Evolutionary conservation across 257 asterid species (phyloP), one percentile per base, ranked within the genome.

Genomic region (Fraxinus pennsylvanica): DNA sequence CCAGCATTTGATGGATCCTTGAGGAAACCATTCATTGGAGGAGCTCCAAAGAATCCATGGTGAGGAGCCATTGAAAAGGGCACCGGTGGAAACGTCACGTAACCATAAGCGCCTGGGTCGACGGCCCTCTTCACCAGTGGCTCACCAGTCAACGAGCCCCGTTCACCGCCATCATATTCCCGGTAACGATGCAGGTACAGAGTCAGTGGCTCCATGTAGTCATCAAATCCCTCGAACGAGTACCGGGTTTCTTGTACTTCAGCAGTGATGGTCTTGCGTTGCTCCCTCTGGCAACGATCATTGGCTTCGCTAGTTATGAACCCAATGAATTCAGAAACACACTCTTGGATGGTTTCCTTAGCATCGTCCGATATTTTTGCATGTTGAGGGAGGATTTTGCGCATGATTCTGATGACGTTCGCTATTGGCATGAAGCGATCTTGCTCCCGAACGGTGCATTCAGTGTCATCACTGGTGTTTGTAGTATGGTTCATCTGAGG

Each of bases 361-460:
- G 99, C 97, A 54, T 95, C 98, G 72, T 92, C 99, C 0, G 98
- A 93, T 65, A 93, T 96, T 39, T 93, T 95, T 15, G 99, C 98
- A 54, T 92, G 98, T 0, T 94, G 88, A 0, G 99, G 97, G 0
- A 95, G 96, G 82, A 90, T 89, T 68, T 85, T 90, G 1, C 98
- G 90, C 98, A 95, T 96, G 85, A 93, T 95, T 43, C 97, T 81
- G 72, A 95, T 92, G 72, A 95, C 97, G 45, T 95, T 95, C 0
- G 99, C 98, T 27, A 92, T 95, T 5, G 99, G 99, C 99, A 95
- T 93, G 94, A 95, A 95, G 0, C 98, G 88, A 72, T 95, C 98
- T 70, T 95, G 99, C 92, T 95, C 99, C 12, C 97, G 91, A 68
- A 95, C 94, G 0, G 86, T 78, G 87, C 97, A 92, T 67, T 91